Conservation (phyloP, 2,329 filamentous ascomycete genomes). For the Alternaria metachromatica region DNA sequence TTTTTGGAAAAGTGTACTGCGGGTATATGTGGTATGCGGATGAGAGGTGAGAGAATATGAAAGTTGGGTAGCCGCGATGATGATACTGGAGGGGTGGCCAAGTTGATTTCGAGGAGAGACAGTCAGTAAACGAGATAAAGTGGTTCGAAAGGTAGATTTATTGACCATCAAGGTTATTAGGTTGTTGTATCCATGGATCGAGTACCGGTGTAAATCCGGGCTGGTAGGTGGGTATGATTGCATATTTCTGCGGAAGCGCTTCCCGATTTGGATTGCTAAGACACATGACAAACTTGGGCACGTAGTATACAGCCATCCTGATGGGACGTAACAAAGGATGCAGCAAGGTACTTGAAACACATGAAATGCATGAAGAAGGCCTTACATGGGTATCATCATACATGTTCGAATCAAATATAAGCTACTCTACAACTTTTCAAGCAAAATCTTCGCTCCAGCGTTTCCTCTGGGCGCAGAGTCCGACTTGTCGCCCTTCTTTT, state of each 20-base stretch:
- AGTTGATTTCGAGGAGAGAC: not conserved
- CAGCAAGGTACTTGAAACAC: not conserved
- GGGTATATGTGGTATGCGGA: not conserved
- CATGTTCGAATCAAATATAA: not conserved
- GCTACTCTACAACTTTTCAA: conserved; percentile 48
- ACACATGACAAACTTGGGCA: not conserved
- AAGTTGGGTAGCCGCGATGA: not conserved
- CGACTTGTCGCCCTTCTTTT: conserved; percentile 50
- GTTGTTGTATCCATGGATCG: not conserved
- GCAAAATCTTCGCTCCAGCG: conserved; percentile 55
- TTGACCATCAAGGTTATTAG: not conserved
- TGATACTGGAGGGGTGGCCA: not conserved
- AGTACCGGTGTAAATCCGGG: not conserved
- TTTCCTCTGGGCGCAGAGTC: conserved; percentile 49
- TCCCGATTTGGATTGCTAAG: not conserved
- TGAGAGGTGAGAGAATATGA: not conserved
- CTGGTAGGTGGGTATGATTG: not conserved
- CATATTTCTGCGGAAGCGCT: conserved; percentile 3
- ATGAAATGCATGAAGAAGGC: not conserved
- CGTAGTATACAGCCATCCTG: not conserved
- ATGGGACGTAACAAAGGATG: not conserved
- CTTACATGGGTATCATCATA: conserved; percentile 10
- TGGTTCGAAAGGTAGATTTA: not conserved
- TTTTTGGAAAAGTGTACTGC: not conserved
- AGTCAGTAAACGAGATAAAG: not conserved